Evolutionary conservation across 75 land plant species (phyloP).

Genomic region (Pseudotsuga menziesii): DNA sequence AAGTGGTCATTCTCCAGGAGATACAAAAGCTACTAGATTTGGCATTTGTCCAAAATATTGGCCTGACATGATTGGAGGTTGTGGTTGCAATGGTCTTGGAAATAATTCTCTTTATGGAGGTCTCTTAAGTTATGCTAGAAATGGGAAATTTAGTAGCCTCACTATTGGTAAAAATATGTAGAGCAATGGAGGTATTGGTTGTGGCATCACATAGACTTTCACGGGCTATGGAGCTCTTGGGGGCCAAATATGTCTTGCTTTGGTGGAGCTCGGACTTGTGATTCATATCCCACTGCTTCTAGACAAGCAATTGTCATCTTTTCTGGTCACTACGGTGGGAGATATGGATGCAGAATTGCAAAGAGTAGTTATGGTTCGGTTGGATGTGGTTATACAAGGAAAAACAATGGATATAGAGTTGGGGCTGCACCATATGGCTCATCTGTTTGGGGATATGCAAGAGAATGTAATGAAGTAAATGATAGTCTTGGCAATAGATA

Average conservation of each 20-base stretch:
- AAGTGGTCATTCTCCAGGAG: slow-evolving; percentile 44
- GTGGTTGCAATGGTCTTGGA: slow-evolving; percentile 26
- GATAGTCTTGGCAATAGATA: too few species aligned
- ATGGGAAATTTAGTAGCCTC: slow-evolving; percentile 28
- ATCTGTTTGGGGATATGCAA: too few species aligned
- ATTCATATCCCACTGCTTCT: slow-evolving; percentile 20
- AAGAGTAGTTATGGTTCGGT: slow-evolving; percentile 19
- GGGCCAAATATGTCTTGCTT: slow-evolving; percentile 22
- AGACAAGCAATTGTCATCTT: slow-evolving; percentile 22
- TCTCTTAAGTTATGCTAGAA: slow-evolving; percentile 26
- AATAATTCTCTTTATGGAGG: slow-evolving; percentile 23
- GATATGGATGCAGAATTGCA: slow-evolving; percentile 25
- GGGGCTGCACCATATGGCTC: background rate
- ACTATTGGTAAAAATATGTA: slow-evolving; percentile 29
- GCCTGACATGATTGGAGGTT: slow-evolving; percentile 29
- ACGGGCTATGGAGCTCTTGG: slow-evolving; percentile 22
- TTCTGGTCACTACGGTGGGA: slow-evolving; percentile 18
- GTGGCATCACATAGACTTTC: slow-evolving; percentile 18
- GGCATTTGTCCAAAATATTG: slow-evolving; percentile 42
- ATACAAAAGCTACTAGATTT: slow-evolving; percentile 24
- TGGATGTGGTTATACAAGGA: background rate
- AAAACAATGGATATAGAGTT: slow-evolving; percentile 5
- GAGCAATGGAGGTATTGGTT: slow-evolving; percentile 39
- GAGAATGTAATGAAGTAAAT: too few species aligned
- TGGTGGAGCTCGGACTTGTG: slow-evolving; percentile 29